Percentiles rank a stretch among this genome's conserved stretches.
Conservation (phyloP, 148 eudicot genomes). For the Vaccinium vitisidaea region DNA sequence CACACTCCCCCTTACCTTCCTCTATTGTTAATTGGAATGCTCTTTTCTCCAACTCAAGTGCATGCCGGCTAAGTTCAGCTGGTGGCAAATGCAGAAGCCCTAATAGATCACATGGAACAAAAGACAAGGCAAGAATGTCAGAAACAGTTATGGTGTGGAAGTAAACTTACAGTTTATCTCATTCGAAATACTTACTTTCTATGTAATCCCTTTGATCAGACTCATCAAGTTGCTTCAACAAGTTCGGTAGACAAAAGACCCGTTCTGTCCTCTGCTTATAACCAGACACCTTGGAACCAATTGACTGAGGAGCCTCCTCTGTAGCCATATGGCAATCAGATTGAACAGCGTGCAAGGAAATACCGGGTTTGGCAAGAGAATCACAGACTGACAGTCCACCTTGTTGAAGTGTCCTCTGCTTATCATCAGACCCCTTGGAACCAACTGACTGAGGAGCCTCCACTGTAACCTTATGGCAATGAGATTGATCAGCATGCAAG, state of each 20-base stretch:
- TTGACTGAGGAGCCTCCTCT: not conserved
- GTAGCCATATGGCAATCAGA: not conserved
- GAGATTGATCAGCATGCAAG: not conserved
- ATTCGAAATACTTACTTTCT: not conserved
- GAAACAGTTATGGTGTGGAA: not conserved
- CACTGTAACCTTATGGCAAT: not conserved
- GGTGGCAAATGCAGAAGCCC: conserved; percentile 10
- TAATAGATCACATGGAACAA: not conserved
- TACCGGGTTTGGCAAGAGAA: not conserved
- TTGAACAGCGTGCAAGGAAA: not conserved
- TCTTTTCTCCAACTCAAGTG: conserved; percentile 3
- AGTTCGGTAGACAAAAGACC: not conserved
- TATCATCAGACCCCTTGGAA: not conserved
- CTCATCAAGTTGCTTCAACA: conserved; percentile 7
- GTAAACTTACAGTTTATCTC: not conserved
- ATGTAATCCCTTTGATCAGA: conserved; percentile 1
- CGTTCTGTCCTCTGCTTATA: not conserved
- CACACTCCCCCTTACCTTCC: not conserved
- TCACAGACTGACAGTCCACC: not conserved
- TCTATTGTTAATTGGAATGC: conserved; percentile 4
- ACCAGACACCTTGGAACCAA: not conserved
- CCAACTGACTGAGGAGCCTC: not conserved
- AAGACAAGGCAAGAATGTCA: not conserved
- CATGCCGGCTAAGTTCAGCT: conserved; percentile 3
- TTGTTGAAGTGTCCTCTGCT: not conserved